Conservation (phyloP, 495 filamentous ascomycete genomes). For the Neurospora sp. region DNA sequence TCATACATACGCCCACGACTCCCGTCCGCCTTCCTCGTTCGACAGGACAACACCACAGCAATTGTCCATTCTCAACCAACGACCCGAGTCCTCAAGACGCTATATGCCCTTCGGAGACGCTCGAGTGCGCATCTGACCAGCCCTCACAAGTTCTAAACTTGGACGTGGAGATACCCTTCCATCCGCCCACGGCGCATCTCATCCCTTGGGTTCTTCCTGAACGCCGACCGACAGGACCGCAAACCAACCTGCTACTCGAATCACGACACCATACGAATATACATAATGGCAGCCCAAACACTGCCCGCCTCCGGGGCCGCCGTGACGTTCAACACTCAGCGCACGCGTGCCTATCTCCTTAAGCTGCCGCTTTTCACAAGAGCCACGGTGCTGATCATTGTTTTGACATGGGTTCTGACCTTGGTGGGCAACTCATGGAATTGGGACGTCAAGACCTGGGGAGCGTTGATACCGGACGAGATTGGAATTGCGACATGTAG, state of each 20-base stretch:
- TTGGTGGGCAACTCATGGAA: slow-evolving; percentile 39
- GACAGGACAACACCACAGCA: not conserved
- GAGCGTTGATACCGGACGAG: slow-evolving; percentile 65
- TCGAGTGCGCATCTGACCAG: not conserved
- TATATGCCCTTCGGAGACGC: not conserved
- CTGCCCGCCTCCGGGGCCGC: not conserved
- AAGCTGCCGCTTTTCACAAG: slow-evolving; percentile 85
- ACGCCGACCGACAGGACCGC: not conserved
- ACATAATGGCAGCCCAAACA: slow-evolving; percentile 10
- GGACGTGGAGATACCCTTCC: not conserved
- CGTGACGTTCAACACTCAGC: slow-evolving; percentile 26
- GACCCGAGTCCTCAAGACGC: not conserved
- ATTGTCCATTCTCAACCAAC: not conserved
- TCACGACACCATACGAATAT: not conserved
- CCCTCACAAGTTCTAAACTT: not conserved
- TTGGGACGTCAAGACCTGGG: slow-evolving; percentile 64
- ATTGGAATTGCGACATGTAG: slow-evolving; percentile 63
- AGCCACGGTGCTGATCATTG: slow-evolving; percentile 55
- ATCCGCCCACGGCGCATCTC: not conserved
- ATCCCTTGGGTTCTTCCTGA: not conserved
- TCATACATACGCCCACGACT: not conserved
- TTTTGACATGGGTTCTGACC: slow-evolving; percentile 55
- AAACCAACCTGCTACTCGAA: not conserved
- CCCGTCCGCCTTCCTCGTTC: not conserved
- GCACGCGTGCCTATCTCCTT: slow-evolving; percentile 55